Conservation (phyloP, 345 rosid genomes). For the Boechera divaricarpa region DNA sequence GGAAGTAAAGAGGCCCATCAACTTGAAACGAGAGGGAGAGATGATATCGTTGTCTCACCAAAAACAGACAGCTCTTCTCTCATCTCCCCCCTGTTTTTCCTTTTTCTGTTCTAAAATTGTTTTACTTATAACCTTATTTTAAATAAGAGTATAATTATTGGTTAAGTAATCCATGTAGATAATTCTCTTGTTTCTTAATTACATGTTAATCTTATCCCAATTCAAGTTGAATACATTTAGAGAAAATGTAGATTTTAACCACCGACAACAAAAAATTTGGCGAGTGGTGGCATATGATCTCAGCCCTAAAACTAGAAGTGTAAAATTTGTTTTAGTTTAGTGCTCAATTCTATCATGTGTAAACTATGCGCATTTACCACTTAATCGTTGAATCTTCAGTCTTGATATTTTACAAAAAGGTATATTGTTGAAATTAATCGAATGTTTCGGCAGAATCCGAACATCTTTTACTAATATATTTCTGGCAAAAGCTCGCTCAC, state of each 20-base stretch:
- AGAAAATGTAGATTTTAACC: not conserved
- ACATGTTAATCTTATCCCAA: not conserved
- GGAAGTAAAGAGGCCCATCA: constrained; percentile 44
- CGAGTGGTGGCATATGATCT: not conserved
- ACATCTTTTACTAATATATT: not conserved
- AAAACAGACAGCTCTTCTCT: constrained; percentile 42
- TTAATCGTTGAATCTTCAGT: not conserved
- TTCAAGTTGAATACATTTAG: not conserved
- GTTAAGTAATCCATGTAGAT: not conserved
- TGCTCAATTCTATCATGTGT: not conserved
- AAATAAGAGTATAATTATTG: not conserved
- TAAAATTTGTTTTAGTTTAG: not conserved
- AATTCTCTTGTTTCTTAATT: not conserved
- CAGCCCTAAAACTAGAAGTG: not conserved
- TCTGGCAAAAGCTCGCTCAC: not conserved
- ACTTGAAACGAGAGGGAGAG: constrained; percentile 40
- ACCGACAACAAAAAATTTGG: not conserved
- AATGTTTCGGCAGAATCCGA: not conserved
- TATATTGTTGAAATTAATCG: not conserved
- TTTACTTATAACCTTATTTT: not conserved
- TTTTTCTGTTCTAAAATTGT: not conserved
- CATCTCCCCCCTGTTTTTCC: not conserved
- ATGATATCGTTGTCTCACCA: constrained; percentile 40
- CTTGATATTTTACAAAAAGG: not conserved
- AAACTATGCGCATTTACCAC: not conserved